Percentiles rank a stretch among this genome's conserved stretches.
phyloP scores from a whole-genome alignment of 345 rosid species.

The Heritiera littoralis region DNA sequence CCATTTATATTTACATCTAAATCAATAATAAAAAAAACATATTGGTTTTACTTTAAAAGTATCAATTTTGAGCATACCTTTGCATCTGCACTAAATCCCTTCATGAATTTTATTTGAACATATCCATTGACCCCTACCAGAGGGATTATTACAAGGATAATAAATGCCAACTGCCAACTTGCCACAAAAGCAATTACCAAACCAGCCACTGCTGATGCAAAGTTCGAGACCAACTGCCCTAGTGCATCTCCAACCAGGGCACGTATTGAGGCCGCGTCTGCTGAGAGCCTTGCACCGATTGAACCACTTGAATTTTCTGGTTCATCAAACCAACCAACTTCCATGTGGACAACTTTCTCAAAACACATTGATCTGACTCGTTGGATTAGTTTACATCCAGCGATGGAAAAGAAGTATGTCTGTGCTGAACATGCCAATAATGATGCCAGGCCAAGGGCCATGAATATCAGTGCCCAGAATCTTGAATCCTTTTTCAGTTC shows the following conservation, averaged over 20 bases:
- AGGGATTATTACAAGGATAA: constrained; percentile 62
- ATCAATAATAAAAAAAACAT: neutral
- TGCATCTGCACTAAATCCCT: constrained; percentile 77
- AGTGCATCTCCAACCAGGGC: constrained; percentile 76
- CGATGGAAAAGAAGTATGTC: constrained; percentile 59
- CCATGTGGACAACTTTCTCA: constrained; percentile 79
- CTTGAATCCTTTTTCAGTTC: constrained; percentile 57
- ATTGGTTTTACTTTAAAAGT: neutral
- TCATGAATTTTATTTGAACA: constrained; percentile 57
- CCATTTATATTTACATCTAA: neutral
- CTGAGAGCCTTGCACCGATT: constrained; percentile 76
- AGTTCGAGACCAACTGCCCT: constrained; percentile 57
- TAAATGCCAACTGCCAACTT: constrained; percentile 64
- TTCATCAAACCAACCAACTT: constrained; percentile 83
- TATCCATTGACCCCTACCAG: constrained; percentile 58
- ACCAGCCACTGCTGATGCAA: constrained; percentile 54
- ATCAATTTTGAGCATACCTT: constrained; percentile 48
- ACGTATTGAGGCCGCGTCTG: constrained; percentile 70
- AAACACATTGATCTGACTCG: constrained; percentile 68
- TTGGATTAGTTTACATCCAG: constrained; percentile 63
- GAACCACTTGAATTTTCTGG: constrained; percentile 76
- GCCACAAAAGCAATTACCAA: constrained; percentile 70
- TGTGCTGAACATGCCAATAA: constrained; percentile 46
- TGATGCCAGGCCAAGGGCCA: constrained; percentile 58
- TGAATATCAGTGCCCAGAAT: constrained; percentile 65